Evolutionary conservation across 2,329 filamentous ascomycete genomes (phyloP).

Genomic region (Fusarium oligoseptatum): DNA sequence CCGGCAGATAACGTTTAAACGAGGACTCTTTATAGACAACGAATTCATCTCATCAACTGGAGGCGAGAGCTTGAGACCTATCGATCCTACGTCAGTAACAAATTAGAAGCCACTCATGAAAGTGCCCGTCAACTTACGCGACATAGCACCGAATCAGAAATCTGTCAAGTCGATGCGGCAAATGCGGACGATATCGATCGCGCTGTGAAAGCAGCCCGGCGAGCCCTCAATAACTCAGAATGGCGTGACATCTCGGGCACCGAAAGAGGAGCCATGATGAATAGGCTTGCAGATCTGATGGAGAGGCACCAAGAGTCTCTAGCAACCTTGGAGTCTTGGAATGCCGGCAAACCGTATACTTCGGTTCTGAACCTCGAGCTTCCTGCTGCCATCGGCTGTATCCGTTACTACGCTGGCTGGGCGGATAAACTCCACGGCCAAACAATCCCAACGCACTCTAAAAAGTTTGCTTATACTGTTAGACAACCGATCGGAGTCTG

Average conservation of each 20-base stretch:
- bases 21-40: conserved; percentile 83
- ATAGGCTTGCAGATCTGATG: conserved; percentile 78
- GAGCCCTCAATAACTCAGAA: conserved; percentile 74
- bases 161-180: conserved; percentile 50
- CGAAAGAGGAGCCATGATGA: conserved; percentile 77
- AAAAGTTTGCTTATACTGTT: conserved; percentile 82
- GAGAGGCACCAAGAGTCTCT: conserved; percentile 69
- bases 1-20: conserved; percentile 74
- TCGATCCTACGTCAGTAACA: conserved; percentile 66
- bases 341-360: conserved; percentile 78
- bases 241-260: conserved; percentile 78
- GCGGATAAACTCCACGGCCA: conserved; percentile 84
- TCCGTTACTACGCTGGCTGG: conserved; percentile 83
- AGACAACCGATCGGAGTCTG: conserved; percentile 84
- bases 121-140: neutral
- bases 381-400: conserved; percentile 57
- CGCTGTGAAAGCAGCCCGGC: conserved; percentile 64
- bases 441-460: conserved; percentile 76
- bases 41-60: conserved; percentile 75
- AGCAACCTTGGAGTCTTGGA: conserved; percentile 79
- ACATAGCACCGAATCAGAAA: conserved; percentile 49
- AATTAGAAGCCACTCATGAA: accelerated
- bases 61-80: conserved; percentile 68
- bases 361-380: conserved; percentile 77
- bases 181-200: conserved; percentile 49